Conservation (phyloP, 1,284 basidiomycete genomes). For the Grifola frondosa region DNA sequence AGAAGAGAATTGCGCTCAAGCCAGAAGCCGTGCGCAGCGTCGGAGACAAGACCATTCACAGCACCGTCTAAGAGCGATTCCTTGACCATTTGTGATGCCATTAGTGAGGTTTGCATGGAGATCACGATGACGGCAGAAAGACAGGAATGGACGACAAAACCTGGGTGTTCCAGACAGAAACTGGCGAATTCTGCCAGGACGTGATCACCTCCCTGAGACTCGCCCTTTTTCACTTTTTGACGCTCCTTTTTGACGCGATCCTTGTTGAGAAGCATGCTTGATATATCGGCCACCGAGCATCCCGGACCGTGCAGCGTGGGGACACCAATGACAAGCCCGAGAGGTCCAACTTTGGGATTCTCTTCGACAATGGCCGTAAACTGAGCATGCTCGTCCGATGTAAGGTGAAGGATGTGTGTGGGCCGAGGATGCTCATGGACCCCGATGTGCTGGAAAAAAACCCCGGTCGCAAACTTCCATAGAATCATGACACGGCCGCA, state of each 20-base stretch:
- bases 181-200: neutral
- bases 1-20: conserved; percentile 7
- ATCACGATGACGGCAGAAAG: conserved; percentile 22
- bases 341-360: conserved; percentile 8
- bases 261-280: conserved; percentile 21
- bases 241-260: conserved; percentile 23
- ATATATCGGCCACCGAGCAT: conserved; percentile 25
- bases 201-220: too few relatives aligned
- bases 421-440: conserved; percentile 4
- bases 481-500: neutral
- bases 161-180: conserved; percentile 4
- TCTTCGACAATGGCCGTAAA: conserved; percentile 1
- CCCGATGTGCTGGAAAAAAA: neutral
- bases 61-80: conserved; percentile 13
- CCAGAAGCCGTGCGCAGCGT: conserved; percentile 32
- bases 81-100: conserved; percentile 27
- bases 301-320: conserved; percentile 19
- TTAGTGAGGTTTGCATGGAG: conserved; percentile 25
- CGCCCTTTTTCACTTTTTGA: neutral
- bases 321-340: too few relatives aligned
- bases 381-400: too few relatives aligned
- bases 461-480: neutral
- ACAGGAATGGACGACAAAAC: neutral
- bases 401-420: conserved; percentile 8
- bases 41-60: conserved; percentile 33